phyloP scores from a whole-genome alignment of 495 filamentous ascomycete genomes.

The Talaromyces adpressus region DNA sequence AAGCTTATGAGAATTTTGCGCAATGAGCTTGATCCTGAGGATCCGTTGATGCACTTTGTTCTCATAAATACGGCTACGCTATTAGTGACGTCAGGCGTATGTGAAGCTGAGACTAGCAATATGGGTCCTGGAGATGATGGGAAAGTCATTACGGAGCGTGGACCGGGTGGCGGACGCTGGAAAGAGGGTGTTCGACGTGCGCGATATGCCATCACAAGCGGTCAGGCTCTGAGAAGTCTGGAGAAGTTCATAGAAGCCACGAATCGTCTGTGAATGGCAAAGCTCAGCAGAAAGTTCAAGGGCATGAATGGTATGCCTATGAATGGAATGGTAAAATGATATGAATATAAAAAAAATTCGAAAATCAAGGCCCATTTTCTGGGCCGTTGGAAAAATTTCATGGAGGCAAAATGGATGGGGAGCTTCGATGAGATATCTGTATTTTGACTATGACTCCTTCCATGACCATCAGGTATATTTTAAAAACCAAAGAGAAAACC shows the following conservation, averaged over 20 bases:
- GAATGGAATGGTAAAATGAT: neutral
- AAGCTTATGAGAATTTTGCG: conserved; percentile 73
- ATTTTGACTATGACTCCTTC: conserved; percentile 1
- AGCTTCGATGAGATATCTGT: neutral
- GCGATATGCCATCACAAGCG: conserved; percentile 74
- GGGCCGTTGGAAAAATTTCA: neutral
- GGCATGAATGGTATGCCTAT: neutral
- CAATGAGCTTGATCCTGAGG: conserved; percentile 60
- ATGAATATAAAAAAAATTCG: neutral
- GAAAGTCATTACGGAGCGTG: conserved; percentile 67
- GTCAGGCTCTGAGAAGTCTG: conserved; percentile 70
- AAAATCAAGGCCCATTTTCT: neutral
- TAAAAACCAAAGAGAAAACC: neutral
- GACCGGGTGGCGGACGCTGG: conserved; percentile 82
- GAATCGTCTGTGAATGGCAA: conserved; percentile 22
- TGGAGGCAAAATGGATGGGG: neutral
- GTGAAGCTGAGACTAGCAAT: conserved; percentile 68
- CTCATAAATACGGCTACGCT: conserved; percentile 88
- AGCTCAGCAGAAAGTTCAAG: neutral
- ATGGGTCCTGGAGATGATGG: conserved; percentile 72
- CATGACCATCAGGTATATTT: neutral
- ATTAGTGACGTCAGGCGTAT: conserved; percentile 76
- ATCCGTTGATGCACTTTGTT: conserved; percentile 89
- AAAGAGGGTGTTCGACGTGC: conserved; percentile 85
- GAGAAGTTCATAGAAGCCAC: conserved; percentile 58